Percentiles rank a stretch among this genome's conserved stretches.
phyloP scores from a whole-genome alignment of 306 rosid species.

The Ammopiptanthus mongolicus region DNA sequence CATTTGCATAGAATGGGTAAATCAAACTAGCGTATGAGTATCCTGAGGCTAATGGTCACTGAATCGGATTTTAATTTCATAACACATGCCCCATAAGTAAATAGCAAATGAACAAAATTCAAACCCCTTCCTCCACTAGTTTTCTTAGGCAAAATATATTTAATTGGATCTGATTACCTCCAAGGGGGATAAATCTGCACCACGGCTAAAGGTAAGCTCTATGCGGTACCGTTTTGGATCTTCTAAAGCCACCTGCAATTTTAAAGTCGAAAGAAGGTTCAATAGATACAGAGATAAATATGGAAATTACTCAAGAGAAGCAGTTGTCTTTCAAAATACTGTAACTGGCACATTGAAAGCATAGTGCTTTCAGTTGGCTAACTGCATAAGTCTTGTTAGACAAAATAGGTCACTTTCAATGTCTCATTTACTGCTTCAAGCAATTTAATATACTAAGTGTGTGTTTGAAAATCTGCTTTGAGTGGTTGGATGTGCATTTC shows the following conservation, averaged over 20 bases:
- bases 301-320: background rate
- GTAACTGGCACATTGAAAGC: background rate
- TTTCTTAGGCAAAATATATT: background rate
- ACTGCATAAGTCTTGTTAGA: background rate
- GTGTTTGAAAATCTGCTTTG: too few relatives aligned
- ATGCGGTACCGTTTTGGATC: constrained; percentile 82
- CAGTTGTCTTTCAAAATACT: background rate
- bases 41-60: background rate
- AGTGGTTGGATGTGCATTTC: too few relatives aligned
- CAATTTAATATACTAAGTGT: background rate
- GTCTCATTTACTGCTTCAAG: background rate
- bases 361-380: constrained; percentile 8
- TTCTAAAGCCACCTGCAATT: constrained; percentile 77
- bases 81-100: background rate
- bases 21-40: background rate
- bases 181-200: constrained; percentile 90
- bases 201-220: constrained; percentile 91
- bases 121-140: background rate
- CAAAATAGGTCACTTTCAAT: background rate
- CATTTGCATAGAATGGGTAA: background rate
- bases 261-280: constrained; percentile 27
- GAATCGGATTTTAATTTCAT: background rate
- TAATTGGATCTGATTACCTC: constrained; percentile 54
- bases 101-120: background rate
- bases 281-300: background rate